Conservation (phyloP, 2,329 filamentous ascomycete species). For the Cyphellophora europaea region DNA sequence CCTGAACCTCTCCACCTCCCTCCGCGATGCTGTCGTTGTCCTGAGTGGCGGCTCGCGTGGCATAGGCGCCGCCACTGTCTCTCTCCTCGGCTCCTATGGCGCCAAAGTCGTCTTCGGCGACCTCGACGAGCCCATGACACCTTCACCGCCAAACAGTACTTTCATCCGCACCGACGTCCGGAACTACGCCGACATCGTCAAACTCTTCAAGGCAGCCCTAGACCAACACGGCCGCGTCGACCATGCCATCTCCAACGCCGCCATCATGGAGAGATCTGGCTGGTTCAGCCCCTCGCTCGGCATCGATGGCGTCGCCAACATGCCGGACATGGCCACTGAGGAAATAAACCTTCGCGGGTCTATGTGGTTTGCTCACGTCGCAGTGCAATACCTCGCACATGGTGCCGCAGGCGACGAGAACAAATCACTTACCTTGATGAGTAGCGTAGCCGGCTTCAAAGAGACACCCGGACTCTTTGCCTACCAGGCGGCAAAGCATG, state of each 20-base stretch:
- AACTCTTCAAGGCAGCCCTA: slow-evolving; percentile 4
- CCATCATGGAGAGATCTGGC: slow-evolving; percentile 29
- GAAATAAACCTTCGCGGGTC: slow-evolving; percentile 40
- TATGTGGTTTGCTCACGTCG: slow-evolving; percentile 38
- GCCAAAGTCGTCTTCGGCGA: slow-evolving; percentile 7
- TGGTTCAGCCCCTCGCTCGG: slow-evolving; percentile 37
- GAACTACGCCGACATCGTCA: slow-evolving; percentile 3
- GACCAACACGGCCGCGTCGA: slow-evolving; percentile 21
- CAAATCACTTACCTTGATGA: slow-evolving; percentile 33
- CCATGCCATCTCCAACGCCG: slow-evolving; percentile 39
- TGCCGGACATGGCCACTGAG: slow-evolving; percentile 24
- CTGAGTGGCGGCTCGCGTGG: slow-evolving; percentile 19
- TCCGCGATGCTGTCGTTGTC: not conserved
- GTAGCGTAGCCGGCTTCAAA: slow-evolving; percentile 39
- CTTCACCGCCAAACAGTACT: slow-evolving; percentile 2
- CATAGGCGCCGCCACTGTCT: slow-evolving; percentile 29
- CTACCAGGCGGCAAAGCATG: slow-evolving; percentile 41
- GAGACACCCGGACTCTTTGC: slow-evolving; percentile 38
- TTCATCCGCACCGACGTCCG: slow-evolving; percentile 1
- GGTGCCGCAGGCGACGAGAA: slow-evolving; percentile 23
- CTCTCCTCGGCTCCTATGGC: slow-evolving; percentile 1
- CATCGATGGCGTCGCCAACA: slow-evolving; percentile 32
- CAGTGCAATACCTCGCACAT: slow-evolving; percentile 39
- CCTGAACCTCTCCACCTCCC: not conserved
- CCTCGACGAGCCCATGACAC: not conserved